Percentiles rank a stretch among this genome's conserved stretches.
Conservation (phyloP, 371 early-diverging fungal genomes). For the Mortierella sp. region DNA sequence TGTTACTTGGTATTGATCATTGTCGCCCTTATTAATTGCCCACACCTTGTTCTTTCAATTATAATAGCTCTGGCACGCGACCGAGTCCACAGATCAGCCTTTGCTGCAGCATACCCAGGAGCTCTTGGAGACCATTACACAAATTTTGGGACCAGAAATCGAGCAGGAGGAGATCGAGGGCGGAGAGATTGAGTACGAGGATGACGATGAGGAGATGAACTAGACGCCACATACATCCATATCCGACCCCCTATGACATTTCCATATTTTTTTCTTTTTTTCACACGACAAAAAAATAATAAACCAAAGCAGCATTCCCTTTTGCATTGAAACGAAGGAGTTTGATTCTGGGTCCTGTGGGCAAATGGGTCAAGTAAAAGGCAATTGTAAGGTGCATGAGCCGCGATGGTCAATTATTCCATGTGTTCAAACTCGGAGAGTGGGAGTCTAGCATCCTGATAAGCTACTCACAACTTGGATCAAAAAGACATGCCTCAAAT, state of each 20-base stretch:
- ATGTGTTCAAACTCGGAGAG: too few relatives aligned
- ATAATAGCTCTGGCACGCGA: constrained; percentile 67
- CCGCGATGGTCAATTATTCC: too few relatives aligned
- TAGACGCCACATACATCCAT: constrained; percentile 13
- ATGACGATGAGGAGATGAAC: constrained; percentile 60
- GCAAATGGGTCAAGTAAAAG: neutral
- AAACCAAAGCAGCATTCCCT: neutral
- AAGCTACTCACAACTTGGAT: too few relatives aligned
- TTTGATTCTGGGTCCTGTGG: neutral
- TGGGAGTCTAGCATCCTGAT: too few relatives aligned
- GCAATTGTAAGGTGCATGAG: too few relatives aligned
- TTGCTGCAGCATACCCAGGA: constrained; percentile 80
- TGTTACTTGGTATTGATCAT: constrained; percentile 5
- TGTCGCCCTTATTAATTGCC: neutral
- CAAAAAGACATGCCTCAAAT: neutral
- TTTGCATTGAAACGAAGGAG: neutral
- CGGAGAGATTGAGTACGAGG: constrained; percentile 56
- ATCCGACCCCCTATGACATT: neutral
- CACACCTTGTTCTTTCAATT: constrained; percentile 19
- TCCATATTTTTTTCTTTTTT: neutral
- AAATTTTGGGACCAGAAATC: constrained; percentile 64
- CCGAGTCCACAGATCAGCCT: constrained; percentile 77
- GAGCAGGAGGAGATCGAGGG: constrained; percentile 50
- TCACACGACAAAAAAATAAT: constrained; percentile 1
- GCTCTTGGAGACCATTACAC: constrained; percentile 68